Conservation (phyloP, 2,329 filamentous ascomycete species). For the Ramularia endophylla region DNA sequence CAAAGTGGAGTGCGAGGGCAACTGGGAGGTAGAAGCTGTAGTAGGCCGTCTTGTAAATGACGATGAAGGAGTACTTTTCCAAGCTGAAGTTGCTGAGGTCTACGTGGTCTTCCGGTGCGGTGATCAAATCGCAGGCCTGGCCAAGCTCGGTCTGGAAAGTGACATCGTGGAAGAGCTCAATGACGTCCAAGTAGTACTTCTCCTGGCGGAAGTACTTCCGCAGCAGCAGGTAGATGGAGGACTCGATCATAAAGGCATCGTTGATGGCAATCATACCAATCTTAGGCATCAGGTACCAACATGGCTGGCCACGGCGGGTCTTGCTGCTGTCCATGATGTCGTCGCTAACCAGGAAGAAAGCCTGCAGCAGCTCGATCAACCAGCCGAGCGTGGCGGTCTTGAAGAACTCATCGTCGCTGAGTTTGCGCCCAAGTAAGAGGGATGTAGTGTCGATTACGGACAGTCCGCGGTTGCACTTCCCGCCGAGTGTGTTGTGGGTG, state of each 20-base stretch:
- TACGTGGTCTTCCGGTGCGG: constrained; percentile 88
- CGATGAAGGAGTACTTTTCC: constrained; percentile 95
- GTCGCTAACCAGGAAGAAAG: constrained; percentile 97
- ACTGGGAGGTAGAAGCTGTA: constrained; percentile 99
- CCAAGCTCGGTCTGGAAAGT: constrained; percentile 93
- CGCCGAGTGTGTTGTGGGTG: constrained; percentile 80
- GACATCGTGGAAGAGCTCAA: constrained; percentile 95
- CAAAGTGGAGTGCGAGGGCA: constrained; percentile 79
- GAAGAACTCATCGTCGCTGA: constrained; percentile 81
- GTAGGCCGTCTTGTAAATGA: constrained; percentile 99
- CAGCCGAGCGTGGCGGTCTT: constrained; percentile 82
- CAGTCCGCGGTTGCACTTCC: constrained; percentile 99
- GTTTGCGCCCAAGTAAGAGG: constrained; percentile 65
- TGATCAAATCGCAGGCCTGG: constrained; percentile 90
- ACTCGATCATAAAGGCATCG: constrained; percentile 93
- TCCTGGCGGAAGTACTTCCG: constrained; percentile 91
- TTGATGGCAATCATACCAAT: constrained; percentile 98
- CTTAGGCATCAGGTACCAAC: constrained; percentile 87
- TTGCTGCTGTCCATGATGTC: constrained; percentile 98
- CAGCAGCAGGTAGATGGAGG: constrained; percentile 81
- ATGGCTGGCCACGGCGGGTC: constrained; percentile 87
- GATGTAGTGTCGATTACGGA: constrained; percentile 89
- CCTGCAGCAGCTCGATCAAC: constrained; percentile 97
- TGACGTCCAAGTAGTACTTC: constrained; percentile 78
- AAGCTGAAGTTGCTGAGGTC: constrained; percentile 93